phyloP scores from a whole-genome alignment of 169 alveolate species.

The Cyclospora cayetanensis region DNA sequence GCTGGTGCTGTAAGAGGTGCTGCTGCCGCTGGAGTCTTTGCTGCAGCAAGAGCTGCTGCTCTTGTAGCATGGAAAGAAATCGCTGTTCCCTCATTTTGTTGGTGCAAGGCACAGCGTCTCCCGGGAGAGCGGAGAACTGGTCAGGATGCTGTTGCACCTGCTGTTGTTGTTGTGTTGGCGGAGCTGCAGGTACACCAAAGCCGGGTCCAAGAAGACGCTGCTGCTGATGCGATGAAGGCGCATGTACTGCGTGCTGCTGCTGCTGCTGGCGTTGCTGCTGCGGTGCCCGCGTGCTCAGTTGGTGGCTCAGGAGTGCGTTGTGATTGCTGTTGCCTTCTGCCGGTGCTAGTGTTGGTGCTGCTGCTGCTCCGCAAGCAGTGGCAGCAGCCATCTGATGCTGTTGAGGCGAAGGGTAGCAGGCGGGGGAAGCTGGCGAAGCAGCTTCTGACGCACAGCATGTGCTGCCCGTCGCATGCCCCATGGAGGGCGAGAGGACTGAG shows the following conservation, averaged over 20 bases:
- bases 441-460: constrained; percentile 32
- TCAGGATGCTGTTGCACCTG: constrained; percentile 14
- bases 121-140: neutral
- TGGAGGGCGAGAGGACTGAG: neutral
- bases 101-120: neutral
- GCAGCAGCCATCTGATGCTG: constrained; percentile 26
- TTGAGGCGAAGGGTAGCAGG: constrained; percentile 38
- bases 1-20: constrained; percentile 8
- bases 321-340: neutral
- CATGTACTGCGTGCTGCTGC: neutral
- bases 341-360: neutral
- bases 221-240: no score
- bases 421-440: constrained; percentile 5
- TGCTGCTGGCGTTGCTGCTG: constrained; percentile 37
- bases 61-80: neutral
- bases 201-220: neutral
- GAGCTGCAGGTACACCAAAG: neutral
- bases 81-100: neutral
- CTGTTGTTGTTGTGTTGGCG: neutral
- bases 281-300: neutral
- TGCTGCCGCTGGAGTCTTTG: constrained; percentile 21
- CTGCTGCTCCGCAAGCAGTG: neutral
- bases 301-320: neutral
- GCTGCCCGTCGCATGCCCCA: constrained; percentile 49
- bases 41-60: constrained; percentile 12